phyloP scores from a whole-genome alignment of 331 rosid species.

The Acacia concinna region DNA sequence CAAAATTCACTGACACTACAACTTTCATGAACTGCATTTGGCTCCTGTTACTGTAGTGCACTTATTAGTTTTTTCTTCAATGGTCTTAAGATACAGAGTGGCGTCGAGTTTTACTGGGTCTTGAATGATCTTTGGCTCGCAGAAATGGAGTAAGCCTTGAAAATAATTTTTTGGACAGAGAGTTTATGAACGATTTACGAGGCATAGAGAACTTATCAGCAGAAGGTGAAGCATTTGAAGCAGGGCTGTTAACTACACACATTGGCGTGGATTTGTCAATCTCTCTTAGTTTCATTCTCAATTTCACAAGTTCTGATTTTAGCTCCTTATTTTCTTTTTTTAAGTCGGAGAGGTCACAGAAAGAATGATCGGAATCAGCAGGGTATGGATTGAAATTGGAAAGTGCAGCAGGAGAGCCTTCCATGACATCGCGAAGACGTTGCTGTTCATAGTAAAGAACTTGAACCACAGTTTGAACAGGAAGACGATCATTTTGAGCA shows the following conservation, averaged over 20 bases:
- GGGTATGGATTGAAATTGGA: conserved; percentile 53
- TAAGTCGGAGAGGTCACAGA: conserved; percentile 62
- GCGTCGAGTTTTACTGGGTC: conserved; percentile 69
- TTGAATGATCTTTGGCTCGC: conserved; percentile 59
- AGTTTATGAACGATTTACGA: conserved; percentile 67
- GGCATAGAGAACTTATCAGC: conserved; percentile 77
- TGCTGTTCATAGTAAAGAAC: conserved; percentile 93
- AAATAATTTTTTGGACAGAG: conserved; percentile 60
- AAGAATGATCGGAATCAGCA: conserved; percentile 43
- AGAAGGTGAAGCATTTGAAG: conserved; percentile 35
- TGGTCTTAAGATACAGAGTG: conserved; percentile 78
- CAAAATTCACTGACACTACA: background rate
- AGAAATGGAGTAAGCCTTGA: conserved; percentile 71
- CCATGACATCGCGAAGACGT: conserved; percentile 82
- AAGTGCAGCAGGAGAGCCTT: conserved; percentile 52
- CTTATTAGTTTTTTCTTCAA: background rate
- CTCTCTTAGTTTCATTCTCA: conserved; percentile 80
- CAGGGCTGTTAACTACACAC: conserved; percentile 55
- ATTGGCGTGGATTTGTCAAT: conserved; percentile 43
- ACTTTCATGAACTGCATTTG: background rate
- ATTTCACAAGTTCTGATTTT: conserved; percentile 65
- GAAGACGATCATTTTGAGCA: conserved; percentile 91
- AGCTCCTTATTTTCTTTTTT: conserved; percentile 73
- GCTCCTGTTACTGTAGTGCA: background rate
- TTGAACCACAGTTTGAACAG: conserved; percentile 93